A percentile compares a stretch with the other conserved stretches of the same genome.
These are phyloP conservation scores for Naganishia kalamii DNA, from an alignment of 768 basidiomycete genomes.

Conservation along the genomic window DNA sequence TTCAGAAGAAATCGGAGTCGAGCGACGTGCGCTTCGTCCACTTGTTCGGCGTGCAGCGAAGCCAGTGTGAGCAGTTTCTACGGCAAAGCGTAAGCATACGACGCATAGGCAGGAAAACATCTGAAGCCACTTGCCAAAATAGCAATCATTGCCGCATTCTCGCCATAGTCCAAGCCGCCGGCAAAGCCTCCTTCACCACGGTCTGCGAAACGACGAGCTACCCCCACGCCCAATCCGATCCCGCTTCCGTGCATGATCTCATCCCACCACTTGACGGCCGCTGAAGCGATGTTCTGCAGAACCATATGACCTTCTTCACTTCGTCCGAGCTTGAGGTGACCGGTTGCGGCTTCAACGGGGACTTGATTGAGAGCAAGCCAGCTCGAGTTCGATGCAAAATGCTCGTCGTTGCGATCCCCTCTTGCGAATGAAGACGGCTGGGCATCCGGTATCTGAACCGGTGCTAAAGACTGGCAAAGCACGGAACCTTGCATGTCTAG, in stretches of 20 bases:
- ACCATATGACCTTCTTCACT: conserved; percentile 11
- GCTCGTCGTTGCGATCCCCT: background rate
- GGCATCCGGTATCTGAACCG: background rate
- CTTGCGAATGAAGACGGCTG: background rate
- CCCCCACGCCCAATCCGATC: conserved; percentile 17
- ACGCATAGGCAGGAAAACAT: too few relatives aligned
- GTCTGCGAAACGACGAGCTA: conserved; percentile 17
- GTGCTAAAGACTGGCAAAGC: conserved; percentile 10
- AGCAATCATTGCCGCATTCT: conserved; percentile 34
- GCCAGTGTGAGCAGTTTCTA: conserved; percentile 34
- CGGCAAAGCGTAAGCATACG: background rate
- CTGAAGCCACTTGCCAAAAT: conserved; percentile 29
- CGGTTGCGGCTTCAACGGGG: background rate
- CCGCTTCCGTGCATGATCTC: conserved; percentile 28
- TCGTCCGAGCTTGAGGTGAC: conserved; percentile 1
- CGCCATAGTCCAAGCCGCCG: conserved; percentile 30
- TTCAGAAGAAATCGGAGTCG: conserved; percentile 70
- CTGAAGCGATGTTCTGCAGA: conserved; percentile 21
- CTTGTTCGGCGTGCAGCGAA: conserved; percentile 24
- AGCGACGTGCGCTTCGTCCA: conserved; percentile 47
- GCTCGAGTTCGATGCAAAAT: conserved; percentile 13
- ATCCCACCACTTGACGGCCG: conserved; percentile 34
- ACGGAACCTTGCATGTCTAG: conserved; percentile 13
- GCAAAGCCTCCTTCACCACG: conserved; percentile 25
- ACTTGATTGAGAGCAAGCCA: conserved; percentile 2